Evolutionary conservation across 495 filamentous ascomycete genomes (phyloP).

Genomic region (Letharia columbiana): DNA sequence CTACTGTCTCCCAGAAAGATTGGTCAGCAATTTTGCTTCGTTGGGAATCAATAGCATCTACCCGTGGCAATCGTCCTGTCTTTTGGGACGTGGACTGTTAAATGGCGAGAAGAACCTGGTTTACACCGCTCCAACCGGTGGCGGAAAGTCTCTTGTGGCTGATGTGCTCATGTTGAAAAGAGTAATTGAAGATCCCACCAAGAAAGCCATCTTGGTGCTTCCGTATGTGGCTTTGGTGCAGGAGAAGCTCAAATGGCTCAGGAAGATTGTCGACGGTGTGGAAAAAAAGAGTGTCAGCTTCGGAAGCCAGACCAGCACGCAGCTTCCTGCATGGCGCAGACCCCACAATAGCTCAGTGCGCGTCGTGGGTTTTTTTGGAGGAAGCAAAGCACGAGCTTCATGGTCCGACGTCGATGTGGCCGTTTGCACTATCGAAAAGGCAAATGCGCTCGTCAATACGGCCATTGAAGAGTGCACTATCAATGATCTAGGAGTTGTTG

Average conservation of each 20-base stretch:
- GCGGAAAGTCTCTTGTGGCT: conserved; percentile 71
- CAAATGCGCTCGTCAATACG: conserved; percentile 68
- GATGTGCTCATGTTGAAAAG: conserved; percentile 68
- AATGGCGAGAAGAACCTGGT: conserved; percentile 61
- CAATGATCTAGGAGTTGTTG: conserved; percentile 55
- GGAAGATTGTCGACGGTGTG: conserved; percentile 58
- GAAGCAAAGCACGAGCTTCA: conserved; percentile 52
- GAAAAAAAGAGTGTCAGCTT: conserved; percentile 39
- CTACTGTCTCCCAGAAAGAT: conserved; percentile 53
- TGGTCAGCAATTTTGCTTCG: conserved; percentile 56
- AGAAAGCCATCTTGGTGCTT: conserved; percentile 69
- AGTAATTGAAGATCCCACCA: conserved; percentile 53
- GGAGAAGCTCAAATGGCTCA: conserved; percentile 72
- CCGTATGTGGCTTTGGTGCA: conserved; percentile 79
- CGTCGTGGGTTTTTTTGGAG: conserved; percentile 69
- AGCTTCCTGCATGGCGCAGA: conserved; percentile 27
- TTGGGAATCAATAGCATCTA: conserved; percentile 65
- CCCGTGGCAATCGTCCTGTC: conserved; percentile 75
- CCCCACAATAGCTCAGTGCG: conserved; percentile 43
- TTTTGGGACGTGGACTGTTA: conserved; percentile 59
- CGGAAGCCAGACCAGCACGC: conserved; percentile 17
- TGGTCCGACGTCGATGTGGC: conserved; percentile 75
- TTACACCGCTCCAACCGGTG: conserved; percentile 78
- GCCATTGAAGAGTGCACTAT: conserved; percentile 67
- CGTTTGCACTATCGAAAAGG: conserved; percentile 82